Evolutionary conservation across 108 stramenopile species (phyloP).

Genomic region (Skeletonema marinoi): DNA sequence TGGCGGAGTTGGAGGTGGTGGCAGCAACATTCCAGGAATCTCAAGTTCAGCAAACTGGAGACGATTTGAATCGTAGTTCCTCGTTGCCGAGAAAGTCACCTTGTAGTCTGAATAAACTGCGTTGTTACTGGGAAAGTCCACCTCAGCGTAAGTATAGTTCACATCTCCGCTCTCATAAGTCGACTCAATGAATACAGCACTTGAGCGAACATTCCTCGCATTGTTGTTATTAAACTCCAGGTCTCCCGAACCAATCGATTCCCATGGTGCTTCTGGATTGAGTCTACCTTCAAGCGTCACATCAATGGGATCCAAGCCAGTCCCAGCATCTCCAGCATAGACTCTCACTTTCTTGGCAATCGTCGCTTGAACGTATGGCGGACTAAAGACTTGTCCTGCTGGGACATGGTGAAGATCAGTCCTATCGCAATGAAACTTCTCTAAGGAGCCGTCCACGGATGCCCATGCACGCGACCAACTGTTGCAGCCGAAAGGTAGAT

Average conservation of each 20-base stretch:
- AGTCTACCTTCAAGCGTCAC: not conserved
- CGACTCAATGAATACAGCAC: constrained; percentile 12
- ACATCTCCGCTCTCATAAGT: constrained; percentile 24
- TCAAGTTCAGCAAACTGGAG: not conserved
- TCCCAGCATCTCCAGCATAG: not conserved
- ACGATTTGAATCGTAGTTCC: not conserved
- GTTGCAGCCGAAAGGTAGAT: not conserved
- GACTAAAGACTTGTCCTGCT: not conserved
- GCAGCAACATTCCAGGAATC: constrained; percentile 7
- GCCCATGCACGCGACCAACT: not conserved
- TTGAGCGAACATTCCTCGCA: not conserved
- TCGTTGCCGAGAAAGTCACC: not conserved
- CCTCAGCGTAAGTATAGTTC: constrained; percentile 5
- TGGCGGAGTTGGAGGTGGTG: constrained; percentile 6
- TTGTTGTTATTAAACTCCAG: not conserved
- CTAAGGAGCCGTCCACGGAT: not conserved
- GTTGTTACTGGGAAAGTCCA: constrained; percentile 18
- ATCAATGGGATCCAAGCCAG: not conserved
- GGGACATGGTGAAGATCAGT: not conserved
- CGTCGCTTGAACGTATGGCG: constrained; percentile 5
- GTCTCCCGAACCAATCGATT: not conserved
- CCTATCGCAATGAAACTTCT: constrained; percentile 10
- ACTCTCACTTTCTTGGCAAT: constrained; percentile 10
- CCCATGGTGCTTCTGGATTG: not conserved
- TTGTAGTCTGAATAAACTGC: constrained; percentile 21